phyloP scores from a whole-genome alignment of 2,329 filamentous ascomycete genomes.

The Epichloe glyceriae region DNA sequence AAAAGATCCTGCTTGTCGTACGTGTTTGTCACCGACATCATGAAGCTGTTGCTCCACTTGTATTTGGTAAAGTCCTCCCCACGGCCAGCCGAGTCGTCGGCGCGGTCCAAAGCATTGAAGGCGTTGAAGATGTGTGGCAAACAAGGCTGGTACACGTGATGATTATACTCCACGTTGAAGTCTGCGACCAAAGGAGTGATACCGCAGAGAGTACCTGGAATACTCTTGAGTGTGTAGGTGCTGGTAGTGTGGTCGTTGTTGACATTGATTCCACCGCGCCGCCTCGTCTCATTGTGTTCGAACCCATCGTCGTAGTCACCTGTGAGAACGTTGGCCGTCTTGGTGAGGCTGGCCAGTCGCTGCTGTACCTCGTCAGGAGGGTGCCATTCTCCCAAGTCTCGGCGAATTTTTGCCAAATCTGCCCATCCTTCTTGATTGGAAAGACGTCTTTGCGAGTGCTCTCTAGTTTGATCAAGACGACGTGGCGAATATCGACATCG shows the following conservation, averaged over 20 bases:
- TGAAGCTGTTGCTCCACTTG: conserved; percentile 20
- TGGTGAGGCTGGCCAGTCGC: conserved; percentile 17
- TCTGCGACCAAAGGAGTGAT: conserved; percentile 28
- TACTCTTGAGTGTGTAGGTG: conserved; percentile 31
- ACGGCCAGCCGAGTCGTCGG: not conserved
- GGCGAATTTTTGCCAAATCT: conserved; percentile 23
- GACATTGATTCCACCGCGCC: conserved; percentile 26
- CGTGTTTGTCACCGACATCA: conserved; percentile 20
- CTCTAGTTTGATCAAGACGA: conserved; percentile 29
- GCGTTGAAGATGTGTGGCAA: conserved; percentile 24
- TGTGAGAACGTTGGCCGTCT: conserved; percentile 20
- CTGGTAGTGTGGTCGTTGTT: conserved; percentile 27
- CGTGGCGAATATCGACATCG: conserved; percentile 26
- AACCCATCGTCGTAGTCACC: conserved; percentile 23
- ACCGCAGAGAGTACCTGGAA: conserved; percentile 28
- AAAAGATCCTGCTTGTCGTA: conserved; percentile 22
- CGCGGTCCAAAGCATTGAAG: conserved; percentile 15
- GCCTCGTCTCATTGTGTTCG: conserved; percentile 13
- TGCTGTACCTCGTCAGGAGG: conserved; percentile 18
- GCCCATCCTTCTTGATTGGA: conserved; percentile 26
- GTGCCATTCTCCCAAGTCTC: conserved; percentile 19
- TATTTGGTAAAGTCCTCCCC: conserved; percentile 12
- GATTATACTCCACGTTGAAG: conserved; percentile 27
- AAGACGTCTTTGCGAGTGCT: conserved; percentile 32
- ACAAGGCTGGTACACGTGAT: conserved; percentile 33